phyloP scores from a whole-genome alignment of 495 filamentous ascomycete genomes.

The Xylaria intraflava region DNA sequence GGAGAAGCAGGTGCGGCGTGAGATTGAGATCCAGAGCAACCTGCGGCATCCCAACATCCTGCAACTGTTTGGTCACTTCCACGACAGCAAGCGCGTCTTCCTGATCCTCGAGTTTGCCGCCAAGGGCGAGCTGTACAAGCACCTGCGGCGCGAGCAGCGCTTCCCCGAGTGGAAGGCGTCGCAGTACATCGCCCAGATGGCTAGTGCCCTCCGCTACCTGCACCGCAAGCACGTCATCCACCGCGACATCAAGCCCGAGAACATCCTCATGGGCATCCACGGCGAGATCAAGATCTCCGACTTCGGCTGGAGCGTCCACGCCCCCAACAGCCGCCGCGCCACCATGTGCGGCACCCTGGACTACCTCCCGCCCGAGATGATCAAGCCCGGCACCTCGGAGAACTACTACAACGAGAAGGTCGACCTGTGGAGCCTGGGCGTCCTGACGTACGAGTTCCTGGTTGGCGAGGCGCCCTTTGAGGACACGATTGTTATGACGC shows the following conservation, averaged over 20 bases:
- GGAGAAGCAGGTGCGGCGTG: slow-evolving; percentile 93
- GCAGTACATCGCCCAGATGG: slow-evolving; percentile 98
- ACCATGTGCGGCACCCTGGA: slow-evolving; percentile 98
- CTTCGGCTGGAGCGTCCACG: slow-evolving; percentile 98
- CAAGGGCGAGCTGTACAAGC: slow-evolving; percentile 95
- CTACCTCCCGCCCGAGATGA: slow-evolving; percentile 97
- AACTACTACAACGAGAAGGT: slow-evolving; percentile 93
- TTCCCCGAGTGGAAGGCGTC: slow-evolving; percentile 97
- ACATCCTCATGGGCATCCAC: slow-evolving; percentile 94
- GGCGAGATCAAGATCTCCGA: slow-evolving; percentile 98
- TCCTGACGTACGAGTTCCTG: slow-evolving; percentile 93
- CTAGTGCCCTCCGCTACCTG: slow-evolving; percentile 80
- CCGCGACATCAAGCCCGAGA: slow-evolving; percentile 97
- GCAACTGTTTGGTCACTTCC: slow-evolving; percentile 90
- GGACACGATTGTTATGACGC: slow-evolving; percentile 91
- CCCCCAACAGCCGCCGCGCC: slow-evolving; percentile 85
- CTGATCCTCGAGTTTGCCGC: slow-evolving; percentile 94
- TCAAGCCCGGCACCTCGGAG: slow-evolving; percentile 68
- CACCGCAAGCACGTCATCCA: slow-evolving; percentile 99
- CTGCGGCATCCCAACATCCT: slow-evolving; percentile 94
- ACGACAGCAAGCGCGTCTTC: slow-evolving; percentile 93
- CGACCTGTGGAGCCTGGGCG: slow-evolving; percentile 91
- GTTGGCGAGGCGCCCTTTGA: slow-evolving; percentile 96
- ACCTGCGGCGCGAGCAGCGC: slow-evolving; percentile 75
- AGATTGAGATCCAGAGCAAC: slow-evolving; percentile 97